Percentiles rank a stretch among this genome's conserved stretches.
These are phyloP conservation scores for Pseudophaeomoniella oleicola DNA, from an alignment of 2,329 filamentous ascomycete genomes.

Conservation along the genomic window DNA sequence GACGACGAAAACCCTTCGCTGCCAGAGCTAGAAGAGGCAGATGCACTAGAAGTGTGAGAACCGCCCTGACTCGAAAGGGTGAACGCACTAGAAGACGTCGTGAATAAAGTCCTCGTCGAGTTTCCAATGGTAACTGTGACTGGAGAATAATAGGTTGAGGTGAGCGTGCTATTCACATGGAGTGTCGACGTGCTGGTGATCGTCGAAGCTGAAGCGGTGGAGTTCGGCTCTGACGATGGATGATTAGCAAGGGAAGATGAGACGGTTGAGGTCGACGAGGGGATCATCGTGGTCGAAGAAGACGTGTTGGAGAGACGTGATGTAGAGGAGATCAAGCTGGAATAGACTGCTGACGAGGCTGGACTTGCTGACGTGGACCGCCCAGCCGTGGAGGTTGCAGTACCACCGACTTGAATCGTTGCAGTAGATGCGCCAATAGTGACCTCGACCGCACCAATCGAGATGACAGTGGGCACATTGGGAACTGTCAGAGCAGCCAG, in stretches of 20 bases:
- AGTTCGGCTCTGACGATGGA: constrained; percentile 2
- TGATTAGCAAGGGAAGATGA: neutral
- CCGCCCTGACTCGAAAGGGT: too few species aligned
- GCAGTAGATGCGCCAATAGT: neutral
- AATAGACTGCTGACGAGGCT: neutral
- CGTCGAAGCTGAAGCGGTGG: constrained; percentile 1
- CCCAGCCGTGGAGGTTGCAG: constrained; percentile 10
- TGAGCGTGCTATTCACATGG: neutral
- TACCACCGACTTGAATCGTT: constrained; percentile 7
- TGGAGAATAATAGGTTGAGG: constrained; percentile 1
- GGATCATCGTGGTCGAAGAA: neutral
- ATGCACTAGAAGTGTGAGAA: constrained; percentile 1
- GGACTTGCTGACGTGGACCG: constrained; percentile 3
- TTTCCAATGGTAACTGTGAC: neutral
- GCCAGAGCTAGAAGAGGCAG: constrained; percentile 4
- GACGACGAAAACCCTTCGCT: too few species aligned
- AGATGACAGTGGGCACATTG: constrained; percentile 2
- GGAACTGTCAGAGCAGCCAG: constrained; percentile 1
- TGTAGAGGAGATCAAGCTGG: constrained; percentile 8
- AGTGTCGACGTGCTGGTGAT: constrained; percentile 1
- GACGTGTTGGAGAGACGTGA: constrained; percentile 1
- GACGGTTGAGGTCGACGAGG: neutral
- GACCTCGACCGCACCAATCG: neutral
- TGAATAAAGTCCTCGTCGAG: neutral
- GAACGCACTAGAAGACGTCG: constrained; percentile 1